Evolutionary conservation across 331 rosid species (phyloP), one percentile per base, ranked within the genome.

Genomic region (Pyrus hybrid): DNA sequence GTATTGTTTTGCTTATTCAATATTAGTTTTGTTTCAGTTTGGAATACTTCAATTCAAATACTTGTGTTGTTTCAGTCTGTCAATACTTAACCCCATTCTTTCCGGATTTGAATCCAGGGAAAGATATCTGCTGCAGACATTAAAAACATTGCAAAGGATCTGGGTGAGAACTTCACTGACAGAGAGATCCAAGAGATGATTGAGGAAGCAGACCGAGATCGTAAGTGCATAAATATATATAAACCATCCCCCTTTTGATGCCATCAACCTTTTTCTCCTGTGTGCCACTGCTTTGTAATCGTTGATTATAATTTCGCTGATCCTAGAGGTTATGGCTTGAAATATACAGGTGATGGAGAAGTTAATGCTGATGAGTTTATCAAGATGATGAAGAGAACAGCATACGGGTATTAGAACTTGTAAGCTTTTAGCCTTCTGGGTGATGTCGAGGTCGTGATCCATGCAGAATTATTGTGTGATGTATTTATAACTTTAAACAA

Each of bases 331-430:
- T 63, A 29, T 75, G 54, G 75, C 49, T 74, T 47, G 18, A 77
- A 77, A 69, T 65, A 47, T 80, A 86, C 89, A 94, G 99, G n/a
- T 67, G 97, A 94, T 85, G 96, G 97, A 68, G 99, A 92, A 89
- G 92, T 94, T 43, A 79, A 58, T 47, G 49, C 78, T 4, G 97
- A 90, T 0, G 99, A 92, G 84, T 94, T 94, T 81, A 33, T 89
- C 58, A 63, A 49, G 89, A 94, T 94, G 93, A 88, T 94, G 99
- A 90, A 57, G 80, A 86, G 84, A 84, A 94, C 99, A 28, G 58
- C 83, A 20, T 94, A 75, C 64, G 90, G 84, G 56, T 73, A 66
- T 68, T 94, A 87, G 82, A 74, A 60, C 32, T 8, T 25, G 0
- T 26, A 57, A 13, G n/a, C 2, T 16, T 77, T 63, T 11, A 54